Base-by-base conservation (phyloP, 2,329 filamentous ascomycete species). In the Fusarium sp. region DNA sequence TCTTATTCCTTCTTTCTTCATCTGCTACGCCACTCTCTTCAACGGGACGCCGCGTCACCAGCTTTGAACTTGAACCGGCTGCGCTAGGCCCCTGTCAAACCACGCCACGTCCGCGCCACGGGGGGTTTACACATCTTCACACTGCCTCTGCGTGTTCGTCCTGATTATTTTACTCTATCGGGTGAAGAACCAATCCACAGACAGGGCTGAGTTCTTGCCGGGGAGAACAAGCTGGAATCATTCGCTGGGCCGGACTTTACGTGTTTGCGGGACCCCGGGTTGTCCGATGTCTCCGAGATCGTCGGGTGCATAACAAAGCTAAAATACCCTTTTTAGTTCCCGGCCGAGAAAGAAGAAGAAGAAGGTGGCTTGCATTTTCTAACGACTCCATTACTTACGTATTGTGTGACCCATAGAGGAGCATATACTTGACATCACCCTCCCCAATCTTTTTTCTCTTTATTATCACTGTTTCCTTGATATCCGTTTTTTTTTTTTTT, bases 331-430 rank as follows among this genome's bases (percentile, higher is more conserved):
- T 31, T 24, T 38, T 57, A 60, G 40, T 35, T 47, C 54, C 63
- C 63, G 67, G 64, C 69, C 52, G 69, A 70, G 72, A 72, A 64
- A 70, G n/a, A n/a, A 18, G 24, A 34, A 34, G 31, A 13, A 34
- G 31, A 13, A 13, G 31, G 31, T 34, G 10, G 31, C 31, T 34
- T 29, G 42, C 60, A 68, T 71, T 73, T 71, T 29, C 64, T 58
- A 74, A 31, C 11, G 38, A 58, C 61, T 66, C 65, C 72, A 62
- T 72, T 64, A 20, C 54, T 57, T 57, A 37, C 71, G 60, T 72
- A 73, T 29, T 60, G 31, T 37, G 31, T 40, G 37, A 60, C 35
- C 31, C 50, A 52, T 52, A 52, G 24, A 52, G 24, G 24, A 52
- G 47, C 47, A 52, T 52, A n/a, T 52, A 50, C 24, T 52, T 56